A percentile compares a stretch with the other conserved stretches of the same genome.
Conservation (phyloP, 1,139 yeast genomes). For the Taphrina pruni region DNA sequence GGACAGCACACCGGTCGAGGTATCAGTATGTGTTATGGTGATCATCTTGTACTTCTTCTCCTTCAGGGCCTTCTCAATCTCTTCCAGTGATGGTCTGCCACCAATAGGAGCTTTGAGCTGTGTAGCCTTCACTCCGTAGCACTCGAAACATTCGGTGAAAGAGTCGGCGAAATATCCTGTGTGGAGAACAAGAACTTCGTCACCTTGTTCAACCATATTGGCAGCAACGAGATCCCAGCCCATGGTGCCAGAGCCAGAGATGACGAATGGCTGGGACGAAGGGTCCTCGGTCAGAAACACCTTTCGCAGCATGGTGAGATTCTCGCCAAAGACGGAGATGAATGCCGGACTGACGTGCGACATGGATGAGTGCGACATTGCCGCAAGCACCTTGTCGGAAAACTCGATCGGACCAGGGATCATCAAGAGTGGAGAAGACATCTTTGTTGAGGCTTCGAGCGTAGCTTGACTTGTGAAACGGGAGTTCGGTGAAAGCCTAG, state of each 20-base stretch:
- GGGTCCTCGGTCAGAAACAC: slow-evolving; percentile 73
- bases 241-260: slow-evolving; percentile 90
- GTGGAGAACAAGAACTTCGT: slow-evolving; percentile 76
- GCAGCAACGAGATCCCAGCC: slow-evolving; percentile 94
- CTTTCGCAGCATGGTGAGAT: slow-evolving; percentile 69
- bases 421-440: slow-evolving; percentile 39
- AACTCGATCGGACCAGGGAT: slow-evolving; percentile 84
- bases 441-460: background rate
- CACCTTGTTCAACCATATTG: slow-evolving; percentile 66
- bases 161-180: slow-evolving; percentile 90
- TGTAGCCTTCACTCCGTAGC: slow-evolving; percentile 76
- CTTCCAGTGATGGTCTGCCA: slow-evolving; percentile 65
- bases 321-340: slow-evolving; percentile 71
- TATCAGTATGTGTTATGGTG: slow-evolving; percentile 93
- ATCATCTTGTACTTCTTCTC: slow-evolving; percentile 65
- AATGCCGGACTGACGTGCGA: slow-evolving; percentile 94
- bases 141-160: slow-evolving; percentile 75
- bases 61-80: slow-evolving; percentile 63
- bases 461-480: background rate
- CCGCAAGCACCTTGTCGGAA: slow-evolving; percentile 76
- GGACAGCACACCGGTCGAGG: slow-evolving; percentile 88
- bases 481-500: background rate
- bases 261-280: slow-evolving; percentile 73
- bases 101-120: slow-evolving; percentile 71
- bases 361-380: slow-evolving; percentile 84